Conservation (phyloP, 495 filamentous ascomycete genomes). For the Usnea hakonensis region DNA sequence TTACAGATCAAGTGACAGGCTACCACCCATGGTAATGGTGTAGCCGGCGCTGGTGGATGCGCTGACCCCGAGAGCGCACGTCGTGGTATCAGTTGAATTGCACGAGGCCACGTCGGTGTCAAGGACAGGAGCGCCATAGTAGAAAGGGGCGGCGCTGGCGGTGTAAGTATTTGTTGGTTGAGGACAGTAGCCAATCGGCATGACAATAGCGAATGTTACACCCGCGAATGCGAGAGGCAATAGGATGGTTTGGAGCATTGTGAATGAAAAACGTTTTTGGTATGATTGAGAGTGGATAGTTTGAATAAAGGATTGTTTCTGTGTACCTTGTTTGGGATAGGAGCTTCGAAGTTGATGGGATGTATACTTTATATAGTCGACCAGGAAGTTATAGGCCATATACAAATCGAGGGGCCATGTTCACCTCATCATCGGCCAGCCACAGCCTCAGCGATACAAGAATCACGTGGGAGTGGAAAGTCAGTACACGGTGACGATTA, state of each 20-base stretch:
- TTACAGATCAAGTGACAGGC: background rate
- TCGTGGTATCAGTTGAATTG: background rate
- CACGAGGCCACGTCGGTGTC: background rate
- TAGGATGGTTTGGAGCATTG: background rate
- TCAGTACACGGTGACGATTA: background rate
- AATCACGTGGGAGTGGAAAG: background rate
- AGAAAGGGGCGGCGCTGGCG: background rate
- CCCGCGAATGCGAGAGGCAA: background rate
- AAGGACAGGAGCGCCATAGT: slow-evolving; percentile 1
- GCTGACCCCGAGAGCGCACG: background rate
- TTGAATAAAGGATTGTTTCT: background rate
- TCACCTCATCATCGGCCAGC: background rate
- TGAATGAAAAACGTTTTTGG: background rate
- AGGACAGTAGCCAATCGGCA: background rate
- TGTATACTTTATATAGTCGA: background rate
- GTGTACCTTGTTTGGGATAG: background rate
- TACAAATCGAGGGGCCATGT: background rate
- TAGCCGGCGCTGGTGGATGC: background rate
- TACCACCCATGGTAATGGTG: background rate
- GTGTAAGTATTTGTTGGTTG: background rate
- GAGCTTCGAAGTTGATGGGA: background rate
- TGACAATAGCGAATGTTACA: background rate
- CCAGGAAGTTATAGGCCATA: background rate
- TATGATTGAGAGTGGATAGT: background rate
- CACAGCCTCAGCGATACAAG: background rate